phyloP scores from a whole-genome alignment of 2,329 filamentous ascomycete species.

The Teratosphaeria gauchensis region DNA sequence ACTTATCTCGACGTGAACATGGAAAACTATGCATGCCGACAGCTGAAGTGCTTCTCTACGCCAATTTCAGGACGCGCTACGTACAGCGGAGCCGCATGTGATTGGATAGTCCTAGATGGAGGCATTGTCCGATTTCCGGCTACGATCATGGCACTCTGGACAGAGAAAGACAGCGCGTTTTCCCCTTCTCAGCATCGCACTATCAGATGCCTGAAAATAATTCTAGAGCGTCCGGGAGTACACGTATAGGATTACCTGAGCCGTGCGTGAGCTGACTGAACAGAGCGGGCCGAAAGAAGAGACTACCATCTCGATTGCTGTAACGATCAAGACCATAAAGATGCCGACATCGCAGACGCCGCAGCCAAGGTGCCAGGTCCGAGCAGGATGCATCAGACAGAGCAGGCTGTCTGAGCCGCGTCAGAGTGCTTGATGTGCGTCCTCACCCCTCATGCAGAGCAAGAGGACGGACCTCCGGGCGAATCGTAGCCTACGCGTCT shows the following conservation, averaged over 20 bases:
- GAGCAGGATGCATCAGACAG: not conserved
- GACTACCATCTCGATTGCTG: too few relatives aligned
- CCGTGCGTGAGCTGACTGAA: too few relatives aligned
- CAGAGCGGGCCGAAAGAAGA: too few relatives aligned
- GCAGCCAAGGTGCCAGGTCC: too few relatives aligned
- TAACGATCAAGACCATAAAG: too few relatives aligned
- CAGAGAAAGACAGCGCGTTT: not conserved
- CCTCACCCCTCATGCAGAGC: not conserved
- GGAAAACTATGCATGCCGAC: not conserved
- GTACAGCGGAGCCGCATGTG: not conserved
- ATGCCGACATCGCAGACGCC: too few relatives aligned
- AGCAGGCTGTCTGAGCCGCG: not conserved
- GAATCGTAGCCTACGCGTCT: not conserved
- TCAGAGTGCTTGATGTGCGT: not conserved
- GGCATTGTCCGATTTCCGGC: not conserved
- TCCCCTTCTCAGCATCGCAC: not conserved
- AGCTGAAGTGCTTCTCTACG: not conserved
- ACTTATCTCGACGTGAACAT: not conserved
- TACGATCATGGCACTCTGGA: not conserved
- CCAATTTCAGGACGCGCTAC: not conserved
- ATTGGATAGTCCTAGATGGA: too few relatives aligned
- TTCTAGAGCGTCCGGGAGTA: too few relatives aligned
- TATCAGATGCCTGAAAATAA: not conserved
- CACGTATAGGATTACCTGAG: too few relatives aligned
- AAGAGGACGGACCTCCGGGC: not conserved